phyloP scores from a whole-genome alignment of 768 basidiomycete genomes.

The Leccinum subtestaceum region DNA sequence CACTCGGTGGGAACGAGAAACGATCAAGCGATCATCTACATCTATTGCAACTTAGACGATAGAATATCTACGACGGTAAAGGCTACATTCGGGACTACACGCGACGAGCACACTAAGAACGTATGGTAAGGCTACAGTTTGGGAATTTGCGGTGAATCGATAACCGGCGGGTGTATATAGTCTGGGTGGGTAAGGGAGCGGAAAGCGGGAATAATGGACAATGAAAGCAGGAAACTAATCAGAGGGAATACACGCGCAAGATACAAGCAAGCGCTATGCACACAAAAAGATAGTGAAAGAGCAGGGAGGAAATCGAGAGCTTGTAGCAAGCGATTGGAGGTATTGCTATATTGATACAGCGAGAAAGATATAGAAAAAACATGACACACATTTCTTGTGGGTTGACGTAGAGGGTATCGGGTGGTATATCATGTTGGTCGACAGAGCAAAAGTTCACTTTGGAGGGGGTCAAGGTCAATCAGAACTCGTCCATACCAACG shows the following conservation, averaged over 20 bases:
- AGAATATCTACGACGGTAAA: neutral
- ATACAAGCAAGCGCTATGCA: slow-evolving; percentile 2
- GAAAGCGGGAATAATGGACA: too few relatives aligned
- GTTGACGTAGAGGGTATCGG: neutral
- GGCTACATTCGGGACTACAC: neutral
- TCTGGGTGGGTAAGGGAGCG: too few relatives aligned
- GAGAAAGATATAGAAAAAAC: neutral
- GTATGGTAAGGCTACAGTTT: neutral
- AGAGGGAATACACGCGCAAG: neutral
- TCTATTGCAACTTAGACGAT: neutral
- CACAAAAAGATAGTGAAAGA: neutral
- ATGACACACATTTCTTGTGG: neutral
- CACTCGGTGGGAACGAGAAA: too few relatives aligned
- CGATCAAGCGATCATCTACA: neutral
- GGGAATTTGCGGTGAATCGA: neutral
- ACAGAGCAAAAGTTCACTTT: neutral
- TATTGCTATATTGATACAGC: slow-evolving; percentile 4
- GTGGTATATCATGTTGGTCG: neutral
- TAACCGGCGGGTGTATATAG: too few relatives aligned
- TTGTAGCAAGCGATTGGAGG: neutral
- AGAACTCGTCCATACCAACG: slow-evolving; percentile 11
- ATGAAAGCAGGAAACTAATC: too few relatives aligned
- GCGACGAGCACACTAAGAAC: neutral
- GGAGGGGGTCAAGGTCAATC: neutral
- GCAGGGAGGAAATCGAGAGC: neutral